These are phyloP conservation scores for Dalbergia cultrata DNA, from an alignment of 306 rosid genomes.

Conservation along the genomic window DNA sequence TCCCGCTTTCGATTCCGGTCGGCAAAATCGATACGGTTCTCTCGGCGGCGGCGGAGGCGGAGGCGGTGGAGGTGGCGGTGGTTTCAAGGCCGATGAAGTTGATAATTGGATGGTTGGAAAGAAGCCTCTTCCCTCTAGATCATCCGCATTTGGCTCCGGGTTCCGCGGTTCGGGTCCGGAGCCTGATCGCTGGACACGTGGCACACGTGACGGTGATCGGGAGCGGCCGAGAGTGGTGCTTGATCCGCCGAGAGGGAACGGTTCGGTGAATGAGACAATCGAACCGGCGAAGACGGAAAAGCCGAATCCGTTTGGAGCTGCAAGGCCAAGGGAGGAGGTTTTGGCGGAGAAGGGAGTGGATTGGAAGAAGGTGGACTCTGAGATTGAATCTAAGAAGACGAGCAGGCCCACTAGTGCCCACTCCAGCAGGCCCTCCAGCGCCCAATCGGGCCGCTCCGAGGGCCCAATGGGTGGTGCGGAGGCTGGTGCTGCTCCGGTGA, in stretches of 20 bases:
- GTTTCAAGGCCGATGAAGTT: constrained; percentile 82
- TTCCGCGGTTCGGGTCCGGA: constrained; percentile 68
- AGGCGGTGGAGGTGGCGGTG: constrained; percentile 19
- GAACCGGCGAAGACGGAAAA: constrained; percentile 60
- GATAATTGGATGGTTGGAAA: constrained; percentile 85
- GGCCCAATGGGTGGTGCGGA: constrained; percentile 63
- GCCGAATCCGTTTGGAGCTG: constrained; percentile 88
- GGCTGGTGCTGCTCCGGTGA: constrained; percentile 48
- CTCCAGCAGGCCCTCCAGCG: constrained; percentile 93
- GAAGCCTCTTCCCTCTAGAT: constrained; percentile 65
- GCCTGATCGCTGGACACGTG: constrained; percentile 69
- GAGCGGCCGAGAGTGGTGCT: constrained; percentile 84
- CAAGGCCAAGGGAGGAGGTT: constrained; percentile 94
- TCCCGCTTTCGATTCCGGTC: constrained; percentile 74
- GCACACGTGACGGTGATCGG: constrained; percentile 38
- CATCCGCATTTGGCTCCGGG: constrained; percentile 79
- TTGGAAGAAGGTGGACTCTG: constrained; percentile 91
- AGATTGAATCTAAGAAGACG: constrained; percentile 82
- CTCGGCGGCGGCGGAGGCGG: neutral
- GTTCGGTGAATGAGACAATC: constrained; percentile 52
- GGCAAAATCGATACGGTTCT: constrained; percentile 66
- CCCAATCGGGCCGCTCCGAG: constrained; percentile 90
- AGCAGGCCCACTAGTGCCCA: constrained; percentile 88
- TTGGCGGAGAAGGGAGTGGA: constrained; percentile 93
- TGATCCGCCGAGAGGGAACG: constrained; percentile 69